Evolutionary conservation across 139 green algal species (phyloP).

Genomic region (Tetradesmus obliquus): DNA sequence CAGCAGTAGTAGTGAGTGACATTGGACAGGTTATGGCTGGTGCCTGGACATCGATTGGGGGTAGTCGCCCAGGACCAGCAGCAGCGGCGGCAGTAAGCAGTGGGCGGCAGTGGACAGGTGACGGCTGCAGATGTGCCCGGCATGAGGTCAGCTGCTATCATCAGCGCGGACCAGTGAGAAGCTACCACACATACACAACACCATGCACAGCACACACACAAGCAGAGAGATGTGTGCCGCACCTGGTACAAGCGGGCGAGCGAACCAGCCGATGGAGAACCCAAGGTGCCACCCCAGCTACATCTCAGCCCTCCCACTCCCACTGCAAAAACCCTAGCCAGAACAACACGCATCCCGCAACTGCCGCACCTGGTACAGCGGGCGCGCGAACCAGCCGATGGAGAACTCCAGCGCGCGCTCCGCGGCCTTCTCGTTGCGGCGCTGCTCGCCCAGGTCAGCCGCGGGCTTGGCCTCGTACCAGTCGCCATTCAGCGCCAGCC

Average conservation of each 20-base stretch:
- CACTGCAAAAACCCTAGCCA: neutral
- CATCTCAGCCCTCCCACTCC: neutral
- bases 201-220: too few relatives aligned
- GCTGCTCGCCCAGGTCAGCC: conserved; percentile 27
- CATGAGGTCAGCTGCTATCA: too few relatives aligned
- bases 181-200: too few relatives aligned
- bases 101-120: too few relatives aligned
- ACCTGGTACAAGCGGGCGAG: conserved; percentile 56
- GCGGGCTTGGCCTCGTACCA: conserved; percentile 61
- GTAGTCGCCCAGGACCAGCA: too few relatives aligned
- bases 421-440: conserved; percentile 51
- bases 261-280: conserved; percentile 64
- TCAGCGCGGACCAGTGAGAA: too few relatives aligned
- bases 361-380: conserved; percentile 43
- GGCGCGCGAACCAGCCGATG: conserved; percentile 63
- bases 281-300: conserved; percentile 14
- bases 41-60: too few relatives aligned
- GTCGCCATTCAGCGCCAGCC: conserved; percentile 57
- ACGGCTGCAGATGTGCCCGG: too few relatives aligned
- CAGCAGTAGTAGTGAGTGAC: too few relatives aligned
- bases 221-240: neutral
- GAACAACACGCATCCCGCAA: too few relatives aligned
- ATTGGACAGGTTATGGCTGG: too few relatives aligned
- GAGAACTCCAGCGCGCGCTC: conserved; percentile 56
- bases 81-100: too few relatives aligned